A percentile compares a stretch with the other conserved stretches of the same genome.
Evolutionary conservation across 1,139 yeast genomes (phyloP).

Genomic region (Suhomyces yuchorum): DNA sequence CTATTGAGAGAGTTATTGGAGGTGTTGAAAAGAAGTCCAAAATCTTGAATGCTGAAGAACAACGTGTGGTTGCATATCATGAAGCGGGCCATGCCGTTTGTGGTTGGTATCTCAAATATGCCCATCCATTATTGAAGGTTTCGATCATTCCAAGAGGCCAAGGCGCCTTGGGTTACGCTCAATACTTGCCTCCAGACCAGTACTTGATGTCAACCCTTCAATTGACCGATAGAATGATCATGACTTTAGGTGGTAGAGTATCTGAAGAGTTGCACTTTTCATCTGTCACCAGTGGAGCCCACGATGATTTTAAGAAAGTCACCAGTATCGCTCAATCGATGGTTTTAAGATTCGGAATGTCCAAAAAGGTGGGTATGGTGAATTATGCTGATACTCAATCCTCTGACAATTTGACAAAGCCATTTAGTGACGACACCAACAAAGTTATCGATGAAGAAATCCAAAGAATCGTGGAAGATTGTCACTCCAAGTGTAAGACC

Average conservation of each 20-base stretch:
- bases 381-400: constrained; percentile 61
- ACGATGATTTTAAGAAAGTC: constrained; percentile 96
- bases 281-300: constrained; percentile 92
- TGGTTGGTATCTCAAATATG: constrained; percentile 90
- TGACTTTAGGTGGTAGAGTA: constrained; percentile 97
- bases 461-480: constrained; percentile 74
- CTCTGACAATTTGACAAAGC: constrained; percentile 73
- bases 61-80: constrained; percentile 89
- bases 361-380: constrained; percentile 77
- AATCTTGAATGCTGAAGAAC: constrained; percentile 80
- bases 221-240: constrained; percentile 85
- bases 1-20: constrained; percentile 96
- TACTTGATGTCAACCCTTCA: constrained; percentile 79
- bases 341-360: constrained; percentile 94
- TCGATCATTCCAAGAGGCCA: constrained; percentile 96
- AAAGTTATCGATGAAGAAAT: constrained; percentile 80
- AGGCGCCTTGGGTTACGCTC: constrained; percentile 98
- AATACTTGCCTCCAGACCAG: constrained; percentile 92
- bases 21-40: constrained; percentile 91
- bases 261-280: constrained; percentile 90
- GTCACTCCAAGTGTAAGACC: constrained; percentile 68
- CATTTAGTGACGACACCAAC: constrained; percentile 88
- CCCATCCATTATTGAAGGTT: constrained; percentile 92
- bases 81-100: constrained; percentile 99
- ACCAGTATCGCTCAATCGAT: constrained; percentile 90